These are phyloP conservation scores for Bolboschoenus planiculmis DNA, from an alignment of 176 grass and related monocot genomes.

Conservation along the genomic window DNA sequence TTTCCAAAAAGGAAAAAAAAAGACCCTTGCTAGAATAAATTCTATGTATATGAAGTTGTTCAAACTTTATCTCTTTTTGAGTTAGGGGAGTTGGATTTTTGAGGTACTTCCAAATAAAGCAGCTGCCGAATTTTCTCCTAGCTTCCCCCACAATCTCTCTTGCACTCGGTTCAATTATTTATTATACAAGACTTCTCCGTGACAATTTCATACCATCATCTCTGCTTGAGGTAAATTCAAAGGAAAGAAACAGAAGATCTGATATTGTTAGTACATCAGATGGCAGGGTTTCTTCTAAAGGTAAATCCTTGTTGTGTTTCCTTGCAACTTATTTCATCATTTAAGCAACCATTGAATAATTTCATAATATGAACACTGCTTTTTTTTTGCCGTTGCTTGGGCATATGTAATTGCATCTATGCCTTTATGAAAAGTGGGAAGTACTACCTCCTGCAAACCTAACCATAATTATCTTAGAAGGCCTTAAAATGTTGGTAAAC, in stretches of 20 bases:
- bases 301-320: background rate
- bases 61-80: slow-evolving; percentile 15
- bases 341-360: background rate
- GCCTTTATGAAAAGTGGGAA: background rate
- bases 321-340: background rate
- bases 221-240: slow-evolving; percentile 31
- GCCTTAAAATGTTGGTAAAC: background rate
- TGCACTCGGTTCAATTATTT: slow-evolving; percentile 59
- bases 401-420: background rate
- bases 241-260: slow-evolving; percentile 33
- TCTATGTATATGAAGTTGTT: background rate
- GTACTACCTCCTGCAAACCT: background rate
- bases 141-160: slow-evolving; percentile 74
- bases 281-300: background rate
- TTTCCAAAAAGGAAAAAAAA: background rate
- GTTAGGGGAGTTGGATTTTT: slow-evolving; percentile 91
- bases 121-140: slow-evolving; percentile 94
- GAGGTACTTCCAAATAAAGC: slow-evolving; percentile 93
- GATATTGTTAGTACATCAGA: slow-evolving; percentile 24
- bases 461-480: background rate
- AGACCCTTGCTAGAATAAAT: background rate
- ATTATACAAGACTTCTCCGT: slow-evolving; percentile 51
- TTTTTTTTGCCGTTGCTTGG: background rate
- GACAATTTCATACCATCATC: slow-evolving; percentile 35
- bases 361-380: background rate